phyloP scores from a whole-genome alignment of 2,329 filamentous ascomycete genomes.

The Fusarium sp. region DNA sequence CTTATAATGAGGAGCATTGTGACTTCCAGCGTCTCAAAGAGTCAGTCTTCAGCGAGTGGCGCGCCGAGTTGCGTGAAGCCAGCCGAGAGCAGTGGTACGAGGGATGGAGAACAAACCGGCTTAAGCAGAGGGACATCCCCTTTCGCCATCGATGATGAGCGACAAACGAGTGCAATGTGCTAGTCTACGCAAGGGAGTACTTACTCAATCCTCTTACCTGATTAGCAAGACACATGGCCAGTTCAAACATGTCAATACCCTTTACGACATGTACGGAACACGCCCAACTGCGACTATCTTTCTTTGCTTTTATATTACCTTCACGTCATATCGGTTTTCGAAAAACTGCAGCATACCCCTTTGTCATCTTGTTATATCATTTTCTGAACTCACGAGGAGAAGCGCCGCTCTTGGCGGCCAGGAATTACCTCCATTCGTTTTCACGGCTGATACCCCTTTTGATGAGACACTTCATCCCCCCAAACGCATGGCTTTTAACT shows the following conservation, averaged over 20 bases:
- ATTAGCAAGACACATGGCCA: conserved; percentile 7
- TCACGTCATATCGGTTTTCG: conserved; percentile 40
- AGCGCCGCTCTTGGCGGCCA: conserved; percentile 15
- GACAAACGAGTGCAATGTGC: conserved; percentile 2
- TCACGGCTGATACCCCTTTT: conserved; percentile 37
- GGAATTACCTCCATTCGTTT: conserved; percentile 19
- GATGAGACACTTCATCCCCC: conserved; percentile 20
- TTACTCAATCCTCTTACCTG: neutral
- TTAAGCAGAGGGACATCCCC: conserved; percentile 63
- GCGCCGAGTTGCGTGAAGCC: conserved; percentile 86
- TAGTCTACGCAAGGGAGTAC: conserved; percentile 15
- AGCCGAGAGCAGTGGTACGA: conserved; percentile 96
- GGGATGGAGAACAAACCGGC: conserved; percentile 82
- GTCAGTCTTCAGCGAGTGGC: conserved; percentile 92
- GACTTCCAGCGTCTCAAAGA: conserved; percentile 93
- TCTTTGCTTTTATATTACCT: conserved; percentile 34
- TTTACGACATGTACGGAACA: conserved; percentile 26
- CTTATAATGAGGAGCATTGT: conserved; percentile 89
- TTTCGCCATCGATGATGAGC: conserved; percentile 48
- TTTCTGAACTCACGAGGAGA: conserved; percentile 33
- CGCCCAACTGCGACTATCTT: conserved; percentile 32
- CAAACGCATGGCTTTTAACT: conserved; percentile 23
- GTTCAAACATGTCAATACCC: conserved; percentile 24
- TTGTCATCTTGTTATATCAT: conserved; percentile 40
- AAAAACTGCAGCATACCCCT: conserved; percentile 51